Conservation (phyloP, 176 grass and related monocot genomes). For the Phoenix dactylifera region DNA sequence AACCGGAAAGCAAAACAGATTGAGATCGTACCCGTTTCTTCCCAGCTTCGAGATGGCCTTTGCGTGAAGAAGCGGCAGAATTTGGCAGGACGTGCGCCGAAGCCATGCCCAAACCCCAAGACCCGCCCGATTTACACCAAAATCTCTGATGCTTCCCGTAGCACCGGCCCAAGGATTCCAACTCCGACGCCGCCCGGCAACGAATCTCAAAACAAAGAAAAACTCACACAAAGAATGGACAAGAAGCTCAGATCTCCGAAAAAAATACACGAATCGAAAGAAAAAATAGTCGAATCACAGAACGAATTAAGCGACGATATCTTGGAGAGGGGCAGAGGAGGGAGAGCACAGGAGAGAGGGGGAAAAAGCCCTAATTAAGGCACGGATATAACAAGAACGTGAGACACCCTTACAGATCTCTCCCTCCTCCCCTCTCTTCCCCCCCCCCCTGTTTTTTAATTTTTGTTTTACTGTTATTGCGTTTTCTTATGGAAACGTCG, state of each 20-base stretch:
- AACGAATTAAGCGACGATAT: constrained; percentile 3
- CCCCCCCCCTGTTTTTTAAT: not conserved
- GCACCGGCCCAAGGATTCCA: constrained; percentile 21
- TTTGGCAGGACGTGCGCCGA: constrained; percentile 52
- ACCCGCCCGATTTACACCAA: not conserved
- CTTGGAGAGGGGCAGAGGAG: constrained; percentile 23
- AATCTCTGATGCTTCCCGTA: constrained; percentile 4
- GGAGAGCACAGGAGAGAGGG: constrained; percentile 17
- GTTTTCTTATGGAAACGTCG: not conserved
- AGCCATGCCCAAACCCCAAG: constrained; percentile 32
- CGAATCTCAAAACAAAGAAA: no score
- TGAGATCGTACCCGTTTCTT: constrained; percentile 71
- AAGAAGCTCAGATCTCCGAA: no score
- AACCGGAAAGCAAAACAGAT: constrained; percentile 1
- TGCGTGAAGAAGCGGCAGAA: constrained; percentile 40
- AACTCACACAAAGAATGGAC: no score
- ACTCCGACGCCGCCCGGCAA: not conserved
- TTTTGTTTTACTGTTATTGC: not conserved
- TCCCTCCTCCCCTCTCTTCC: not conserved
- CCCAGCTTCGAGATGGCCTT: constrained; percentile 77
- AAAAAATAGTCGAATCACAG: no score
- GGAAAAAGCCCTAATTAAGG: constrained; percentile 14
- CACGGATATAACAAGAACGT: constrained; percentile 15
- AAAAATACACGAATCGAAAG: no score
- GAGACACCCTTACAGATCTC: constrained; percentile 15